Conservation (phyloP, 2,329 filamentous ascomycete species). For the Paracoccidioides brasiliensis region DNA sequence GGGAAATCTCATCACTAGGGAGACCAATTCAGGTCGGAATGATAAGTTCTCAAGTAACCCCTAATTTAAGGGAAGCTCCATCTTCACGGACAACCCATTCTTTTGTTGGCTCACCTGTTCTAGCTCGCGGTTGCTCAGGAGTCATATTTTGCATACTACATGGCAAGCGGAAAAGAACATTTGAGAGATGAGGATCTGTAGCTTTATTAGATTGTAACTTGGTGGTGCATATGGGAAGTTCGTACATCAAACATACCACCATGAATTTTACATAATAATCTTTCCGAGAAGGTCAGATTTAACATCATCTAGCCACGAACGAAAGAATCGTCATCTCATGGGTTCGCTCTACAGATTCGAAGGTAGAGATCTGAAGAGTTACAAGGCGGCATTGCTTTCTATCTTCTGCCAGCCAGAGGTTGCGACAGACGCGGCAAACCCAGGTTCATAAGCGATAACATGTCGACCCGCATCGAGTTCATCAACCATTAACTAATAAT, state of each 20-base stretch:
- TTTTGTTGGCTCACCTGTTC: conserved; percentile 12
- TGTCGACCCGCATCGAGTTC: conserved; percentile 7
- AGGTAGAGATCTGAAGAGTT: conserved; percentile 10
- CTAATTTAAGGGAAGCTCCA: conserved; percentile 11
- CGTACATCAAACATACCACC: conserved; percentile 11
- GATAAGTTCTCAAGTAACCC: conserved; percentile 13
- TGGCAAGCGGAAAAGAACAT: conserved; percentile 14
- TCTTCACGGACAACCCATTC: conserved; percentile 14
- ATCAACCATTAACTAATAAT: conserved; percentile 5
- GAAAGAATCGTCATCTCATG: conserved; percentile 8
- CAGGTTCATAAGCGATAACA: conserved; percentile 10
- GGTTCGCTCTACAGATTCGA: conserved; percentile 7
- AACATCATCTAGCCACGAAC: conserved; percentile 1
- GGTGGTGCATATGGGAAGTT: background rate
- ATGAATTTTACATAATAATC: conserved; percentile 13
- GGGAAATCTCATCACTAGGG: conserved; percentile 14
- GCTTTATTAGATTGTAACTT: background rate
- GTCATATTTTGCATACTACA: conserved; percentile 13
- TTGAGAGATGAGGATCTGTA: conserved; percentile 16
- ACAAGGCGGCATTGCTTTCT: conserved; percentile 3
- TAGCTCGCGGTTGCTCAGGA: conserved; percentile 12
- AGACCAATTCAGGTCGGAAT: conserved; percentile 16
- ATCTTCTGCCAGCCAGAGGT: conserved; percentile 12
- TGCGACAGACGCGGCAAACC: conserved; percentile 10
- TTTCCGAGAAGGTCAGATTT: conserved; percentile 8